Evolutionary conservation across 306 rosid species (phyloP).

Genomic region (Gillenia trifoliata): DNA sequence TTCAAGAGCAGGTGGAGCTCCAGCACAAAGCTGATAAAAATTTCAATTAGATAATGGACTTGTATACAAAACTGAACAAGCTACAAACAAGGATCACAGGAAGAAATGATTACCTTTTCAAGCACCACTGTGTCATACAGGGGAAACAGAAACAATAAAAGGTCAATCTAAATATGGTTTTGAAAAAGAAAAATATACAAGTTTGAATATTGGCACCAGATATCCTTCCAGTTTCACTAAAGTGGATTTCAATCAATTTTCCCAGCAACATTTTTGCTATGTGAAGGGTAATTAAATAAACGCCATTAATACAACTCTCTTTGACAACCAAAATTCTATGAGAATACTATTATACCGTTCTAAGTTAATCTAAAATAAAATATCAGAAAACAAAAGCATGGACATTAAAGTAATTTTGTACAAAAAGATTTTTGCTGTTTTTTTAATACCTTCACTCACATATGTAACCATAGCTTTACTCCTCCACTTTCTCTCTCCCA

Average conservation of each 20-base stretch:
- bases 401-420: too few species aligned
- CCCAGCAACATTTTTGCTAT: slow-evolving; percentile 53
- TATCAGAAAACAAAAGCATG: too few species aligned
- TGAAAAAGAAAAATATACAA: slow-evolving; percentile 31
- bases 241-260: slow-evolving; percentile 94
- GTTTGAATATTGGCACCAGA: slow-evolving; percentile 96
- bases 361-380: too few species aligned
- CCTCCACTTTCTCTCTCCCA: too few species aligned
- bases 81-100: slow-evolving; percentile 16
- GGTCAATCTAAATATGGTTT: slow-evolving; percentile 29
- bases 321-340: too few species aligned
- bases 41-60: slow-evolving; percentile 18
- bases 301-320: too few species aligned
- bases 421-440: too few species aligned
- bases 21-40: slow-evolving; percentile 76
- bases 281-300: neutral
- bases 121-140: slow-evolving; percentile 66
- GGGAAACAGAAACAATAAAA: slow-evolving; percentile 28
- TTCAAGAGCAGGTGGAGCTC: slow-evolving; percentile 68
- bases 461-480: too few species aligned
- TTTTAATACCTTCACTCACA: too few species aligned
- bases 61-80: slow-evolving; percentile 15
- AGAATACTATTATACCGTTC: too few species aligned
- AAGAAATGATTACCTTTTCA: slow-evolving; percentile 72
- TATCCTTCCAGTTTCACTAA: slow-evolving; percentile 93